Evolutionary conservation across 306 rosid species (phyloP).

Genomic region (Oemleria cerasiformis): DNA sequence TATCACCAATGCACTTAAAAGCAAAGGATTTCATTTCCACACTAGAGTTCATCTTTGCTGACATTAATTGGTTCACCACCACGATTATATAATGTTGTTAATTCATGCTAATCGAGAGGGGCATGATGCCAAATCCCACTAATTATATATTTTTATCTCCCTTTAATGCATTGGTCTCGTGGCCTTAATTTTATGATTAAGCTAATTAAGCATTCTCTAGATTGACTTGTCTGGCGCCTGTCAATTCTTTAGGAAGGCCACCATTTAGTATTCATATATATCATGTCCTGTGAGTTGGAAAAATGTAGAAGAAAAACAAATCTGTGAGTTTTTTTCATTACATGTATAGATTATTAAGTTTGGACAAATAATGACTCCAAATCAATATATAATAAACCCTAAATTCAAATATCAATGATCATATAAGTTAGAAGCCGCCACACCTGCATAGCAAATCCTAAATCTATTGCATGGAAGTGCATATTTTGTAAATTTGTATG

Average conservation of each 20-base stretch:
- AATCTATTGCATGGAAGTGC: too few species aligned
- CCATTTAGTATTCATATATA: not conserved
- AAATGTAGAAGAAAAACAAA: not conserved
- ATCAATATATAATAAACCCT: too few species aligned
- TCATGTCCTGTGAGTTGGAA: not conserved
- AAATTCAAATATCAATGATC: not conserved
- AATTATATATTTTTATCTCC: conserved; percentile 12
- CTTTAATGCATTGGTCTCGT: conserved; percentile 30
- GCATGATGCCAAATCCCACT: conserved; percentile 52
- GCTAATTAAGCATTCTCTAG: not conserved
- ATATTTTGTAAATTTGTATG: too few species aligned
- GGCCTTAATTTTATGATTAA: conserved; percentile 1
- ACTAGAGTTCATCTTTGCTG: conserved; percentile 14
- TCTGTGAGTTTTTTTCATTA: not conserved
- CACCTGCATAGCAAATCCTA: not conserved
- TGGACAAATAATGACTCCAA: too few species aligned
- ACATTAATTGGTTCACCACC: conserved; percentile 32
- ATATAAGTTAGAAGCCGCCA: not conserved
- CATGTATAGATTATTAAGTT: too few species aligned
- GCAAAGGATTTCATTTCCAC: conserved; percentile 12
- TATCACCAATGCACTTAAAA: conserved; percentile 21
- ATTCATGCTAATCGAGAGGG: conserved; percentile 31
- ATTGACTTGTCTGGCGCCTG: not conserved
- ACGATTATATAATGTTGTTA: conserved; percentile 26
- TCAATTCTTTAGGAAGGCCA: conserved; percentile 7